Conservation (phyloP, 768 basidiomycete species). For the Macrocybe gigantea region DNA sequence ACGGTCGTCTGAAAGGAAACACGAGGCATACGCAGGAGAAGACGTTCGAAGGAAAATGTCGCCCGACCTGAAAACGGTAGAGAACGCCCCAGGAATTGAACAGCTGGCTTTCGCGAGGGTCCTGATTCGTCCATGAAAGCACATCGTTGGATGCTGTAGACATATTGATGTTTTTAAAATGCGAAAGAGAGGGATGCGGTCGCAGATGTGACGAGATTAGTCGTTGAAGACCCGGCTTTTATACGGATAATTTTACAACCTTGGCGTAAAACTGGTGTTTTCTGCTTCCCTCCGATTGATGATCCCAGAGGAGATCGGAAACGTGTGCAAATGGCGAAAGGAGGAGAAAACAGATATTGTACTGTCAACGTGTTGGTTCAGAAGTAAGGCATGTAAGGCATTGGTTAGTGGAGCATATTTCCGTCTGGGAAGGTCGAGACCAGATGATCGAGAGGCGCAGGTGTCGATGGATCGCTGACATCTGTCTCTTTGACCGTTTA, state of each 20-base stretch:
- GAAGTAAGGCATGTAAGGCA: conserved; percentile 55
- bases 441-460: conserved; percentile 67
- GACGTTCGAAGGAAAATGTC: conserved; percentile 8
- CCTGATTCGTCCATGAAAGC: conserved; percentile 83
- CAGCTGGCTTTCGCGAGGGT: conserved; percentile 77
- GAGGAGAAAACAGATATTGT: conserved; percentile 69
- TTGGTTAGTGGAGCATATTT: conserved; percentile 70
- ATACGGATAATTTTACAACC: neutral
- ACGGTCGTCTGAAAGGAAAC: conserved; percentile 51
- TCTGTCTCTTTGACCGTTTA: conserved; percentile 14
- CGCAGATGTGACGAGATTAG: no score
- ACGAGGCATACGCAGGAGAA: conserved; percentile 9
- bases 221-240: no score
- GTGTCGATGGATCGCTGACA: conserved; percentile 42
- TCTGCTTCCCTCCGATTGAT: conserved; percentile 42
- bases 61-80: conserved; percentile 71
- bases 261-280: conserved; percentile 36
- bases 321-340: conserved; percentile 56
- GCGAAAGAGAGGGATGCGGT: conserved; percentile 15
- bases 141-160: conserved; percentile 56
- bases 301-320: conserved; percentile 62
- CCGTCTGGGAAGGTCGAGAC: conserved; percentile 53
- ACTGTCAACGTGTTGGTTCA: conserved; percentile 67
- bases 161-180: conserved; percentile 26
- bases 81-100: conserved; percentile 79